Base-by-base conservation (phyloP, 768 basidiomycete species). In the Hericium alpestre region DNA sequence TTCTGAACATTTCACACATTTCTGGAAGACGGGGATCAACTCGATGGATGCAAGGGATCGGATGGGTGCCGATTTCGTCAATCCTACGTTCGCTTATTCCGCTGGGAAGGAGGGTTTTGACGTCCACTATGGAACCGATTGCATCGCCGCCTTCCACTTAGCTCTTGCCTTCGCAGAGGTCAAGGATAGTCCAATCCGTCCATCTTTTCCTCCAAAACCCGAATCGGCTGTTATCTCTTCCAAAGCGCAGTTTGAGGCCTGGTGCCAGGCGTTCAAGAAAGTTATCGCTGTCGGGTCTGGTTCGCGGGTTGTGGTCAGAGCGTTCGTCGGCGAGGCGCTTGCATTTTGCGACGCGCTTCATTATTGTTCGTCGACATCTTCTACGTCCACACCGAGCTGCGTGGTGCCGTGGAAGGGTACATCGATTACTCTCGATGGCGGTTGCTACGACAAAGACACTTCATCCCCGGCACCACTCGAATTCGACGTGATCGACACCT, bases 401-500 rank as follows among this genome's bases (percentile, higher is more conserved):
- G 41, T 39, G 25, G 61, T 65, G 1, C 65, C 65, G 2, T 80
- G 76, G 76, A 72, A 71, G 9, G 64, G 65, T 1, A 53, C 64
- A 0, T 61, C 64, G 38, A 68, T 77, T 37, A 46, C 57, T 22
- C 65, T 79, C 8, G 63, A 70, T 46, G 53, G 59, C 11, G 53
- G 39, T 16, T 38, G 41, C 23, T 43, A 54, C 1, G 65, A 59
- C 12, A 71, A 73, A 51, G 76, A 76, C 59, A 53, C 55, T 4
- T 40, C 43, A 5, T 22, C 52, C 16, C 37, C 52, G 3, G 69
- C 70, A 4, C 77, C 78, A 1, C 32, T 65, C 7, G 50, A 56
- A 1, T 81, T 79, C 61, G 68, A 74, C 57, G 68, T 76, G 53
- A 75, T 81, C 38, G 77, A 81, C 37, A 75, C 79, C 0, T 79